Percentiles rank a stretch among this genome's conserved stretches.
Conservation (phyloP, 352 stramenopile genomes). For the Phytophthora melonis region DNA sequence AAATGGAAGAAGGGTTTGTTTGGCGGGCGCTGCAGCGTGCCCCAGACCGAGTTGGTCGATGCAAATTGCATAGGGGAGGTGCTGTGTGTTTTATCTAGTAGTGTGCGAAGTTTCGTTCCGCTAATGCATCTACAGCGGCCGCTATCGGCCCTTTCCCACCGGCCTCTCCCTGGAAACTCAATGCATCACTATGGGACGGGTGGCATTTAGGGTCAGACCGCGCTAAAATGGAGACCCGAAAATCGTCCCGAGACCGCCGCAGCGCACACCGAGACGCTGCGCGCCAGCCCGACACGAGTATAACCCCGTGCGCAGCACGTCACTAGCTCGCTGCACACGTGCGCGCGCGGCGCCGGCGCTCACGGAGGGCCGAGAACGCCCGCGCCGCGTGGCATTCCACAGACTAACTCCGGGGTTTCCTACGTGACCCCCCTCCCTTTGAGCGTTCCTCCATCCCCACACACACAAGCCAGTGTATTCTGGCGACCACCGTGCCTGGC, state of each 20-base stretch:
- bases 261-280: not conserved
- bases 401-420: slow-evolving; percentile 31
- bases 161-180: slow-evolving; percentile 30
- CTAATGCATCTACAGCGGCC: not conserved
- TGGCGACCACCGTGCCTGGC: slow-evolving; percentile 6
- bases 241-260: slow-evolving; percentile 11
- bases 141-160: slow-evolving; percentile 1
- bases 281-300: slow-evolving; percentile 13
- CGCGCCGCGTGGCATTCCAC: slow-evolving; percentile 34
- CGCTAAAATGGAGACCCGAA: slow-evolving; percentile 27
- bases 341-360: not conserved
- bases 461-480: slow-evolving; percentile 31
- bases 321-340: slow-evolving; percentile 8
- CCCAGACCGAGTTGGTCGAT: slow-evolving; percentile 4
- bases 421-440: slow-evolving; percentile 57
- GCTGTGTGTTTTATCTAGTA: not conserved
- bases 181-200: slow-evolving; percentile 33
- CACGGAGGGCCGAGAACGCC: slow-evolving; percentile 18
- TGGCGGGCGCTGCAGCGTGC: not conserved
- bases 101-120: not conserved
- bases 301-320: slow-evolving; percentile 29
- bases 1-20: slow-evolving; percentile 26
- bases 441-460: slow-evolving; percentile 35
- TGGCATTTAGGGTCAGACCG: slow-evolving; percentile 33
- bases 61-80: slow-evolving; percentile 19